phyloP scores from a whole-genome alignment of 2,329 filamentous ascomycete species.

The Cladophialophora bantiana region DNA sequence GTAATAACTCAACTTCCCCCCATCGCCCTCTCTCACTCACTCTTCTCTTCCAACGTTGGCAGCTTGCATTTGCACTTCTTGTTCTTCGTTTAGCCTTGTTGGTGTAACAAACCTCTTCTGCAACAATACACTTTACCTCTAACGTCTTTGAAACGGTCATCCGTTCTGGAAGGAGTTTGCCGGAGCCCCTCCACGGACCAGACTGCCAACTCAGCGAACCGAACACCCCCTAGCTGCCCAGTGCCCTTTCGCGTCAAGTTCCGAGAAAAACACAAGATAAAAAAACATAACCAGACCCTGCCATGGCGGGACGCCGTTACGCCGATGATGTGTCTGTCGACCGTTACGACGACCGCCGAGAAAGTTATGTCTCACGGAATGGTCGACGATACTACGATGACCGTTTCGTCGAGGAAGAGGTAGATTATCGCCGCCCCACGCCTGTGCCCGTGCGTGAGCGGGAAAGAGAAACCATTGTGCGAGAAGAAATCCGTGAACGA shows the following conservation, averaged over 20 bases:
- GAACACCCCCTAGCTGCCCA: neutral
- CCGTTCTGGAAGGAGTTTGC: neutral
- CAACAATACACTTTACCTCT: neutral
- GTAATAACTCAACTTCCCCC: conserved; percentile 14
- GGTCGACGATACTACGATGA: conserved; percentile 53
- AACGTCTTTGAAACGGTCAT: neutral
- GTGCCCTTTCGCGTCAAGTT: neutral
- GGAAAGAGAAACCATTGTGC: conserved; percentile 46
- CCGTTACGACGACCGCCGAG: conserved; percentile 57
- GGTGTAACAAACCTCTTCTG: neutral
- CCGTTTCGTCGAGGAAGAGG: conserved; percentile 59
- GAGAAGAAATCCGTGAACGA: conserved; percentile 36
- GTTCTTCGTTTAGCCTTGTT: conserved; percentile 5
- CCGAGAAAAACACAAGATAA: neutral
- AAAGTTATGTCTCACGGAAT: conserved; percentile 51
- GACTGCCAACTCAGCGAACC: conserved; percentile 7
- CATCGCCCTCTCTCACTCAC: conserved; percentile 5
- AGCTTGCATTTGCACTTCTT: conserved; percentile 11
- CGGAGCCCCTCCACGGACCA: conserved; percentile 9
- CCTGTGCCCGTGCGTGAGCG: conserved; percentile 52
- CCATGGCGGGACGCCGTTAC: conserved; percentile 55
- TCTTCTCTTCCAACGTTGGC: conserved; percentile 13
- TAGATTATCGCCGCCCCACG: conserved; percentile 53
- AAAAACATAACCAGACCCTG: conserved; percentile 14
- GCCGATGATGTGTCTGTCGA: conserved; percentile 50